A percentile compares a stretch with the other conserved stretches of the same genome.
Evolutionary conservation across 2,329 filamentous ascomycete species (phyloP).

Genomic region (Cylindrodendrum hubeiense): DNA sequence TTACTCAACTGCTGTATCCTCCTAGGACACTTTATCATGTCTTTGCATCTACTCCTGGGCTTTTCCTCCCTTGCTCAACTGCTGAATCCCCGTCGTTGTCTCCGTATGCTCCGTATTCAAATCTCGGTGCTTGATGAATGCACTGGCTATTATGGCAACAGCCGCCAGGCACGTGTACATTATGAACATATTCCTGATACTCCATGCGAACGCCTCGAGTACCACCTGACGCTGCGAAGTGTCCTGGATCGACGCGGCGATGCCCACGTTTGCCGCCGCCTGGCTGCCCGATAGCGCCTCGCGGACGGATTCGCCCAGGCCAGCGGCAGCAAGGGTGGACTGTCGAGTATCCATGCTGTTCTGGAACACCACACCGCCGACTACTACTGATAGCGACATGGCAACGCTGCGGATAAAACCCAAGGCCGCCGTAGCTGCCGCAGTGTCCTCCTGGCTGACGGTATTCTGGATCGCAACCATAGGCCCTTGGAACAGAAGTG

Average conservation of each 20-base stretch:
- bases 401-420: slow-evolving; percentile 73
- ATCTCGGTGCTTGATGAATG: slow-evolving; percentile 12
- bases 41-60: not conserved
- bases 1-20: no score
- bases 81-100: slow-evolving; percentile 3
- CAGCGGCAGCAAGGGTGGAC: slow-evolving; percentile 1
- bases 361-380: slow-evolving; percentile 80
- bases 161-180: slow-evolving; percentile 17
- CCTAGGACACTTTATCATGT: no score
- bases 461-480: slow-evolving; percentile 58
- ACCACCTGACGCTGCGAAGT: slow-evolving; percentile 6
- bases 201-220: slow-evolving; percentile 12
- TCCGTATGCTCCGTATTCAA: slow-evolving; percentile 12
- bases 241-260: slow-evolving; percentile 7
- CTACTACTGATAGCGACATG: slow-evolving; percentile 71
- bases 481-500: slow-evolving; percentile 9
- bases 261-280: slow-evolving; percentile 10
- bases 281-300: slow-evolving; percentile 11
- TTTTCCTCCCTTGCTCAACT: not conserved
- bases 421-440: slow-evolving; percentile 71
- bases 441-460: slow-evolving; percentile 67
- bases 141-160: not conserved
- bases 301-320: not conserved
- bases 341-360: slow-evolving; percentile 54
- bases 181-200: slow-evolving; percentile 19